Conservation (phyloP, 495 filamentous ascomycete species). For the Lasiosphaeria hispida region DNA sequence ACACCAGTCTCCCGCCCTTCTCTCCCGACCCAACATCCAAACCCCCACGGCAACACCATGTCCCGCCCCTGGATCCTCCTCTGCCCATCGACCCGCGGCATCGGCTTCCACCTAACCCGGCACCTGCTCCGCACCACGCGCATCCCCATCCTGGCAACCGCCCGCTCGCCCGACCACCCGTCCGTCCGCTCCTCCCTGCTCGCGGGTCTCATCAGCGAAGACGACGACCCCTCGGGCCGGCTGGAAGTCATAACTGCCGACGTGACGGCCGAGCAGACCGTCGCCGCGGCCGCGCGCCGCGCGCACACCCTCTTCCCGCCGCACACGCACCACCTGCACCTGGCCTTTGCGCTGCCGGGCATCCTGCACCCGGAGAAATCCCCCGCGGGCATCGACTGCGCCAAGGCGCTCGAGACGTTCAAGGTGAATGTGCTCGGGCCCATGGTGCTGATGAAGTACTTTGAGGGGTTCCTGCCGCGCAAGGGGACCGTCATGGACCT, state of each 20-base stretch:
- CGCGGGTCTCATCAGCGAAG: background rate
- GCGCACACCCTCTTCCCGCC: slow-evolving; percentile 49
- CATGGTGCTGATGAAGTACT: slow-evolving; percentile 71
- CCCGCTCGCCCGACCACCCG: slow-evolving; percentile 48
- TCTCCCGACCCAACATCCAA: too few relatives aligned
- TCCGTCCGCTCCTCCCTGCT: slow-evolving; percentile 1
- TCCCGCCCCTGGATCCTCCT: slow-evolving; percentile 44
- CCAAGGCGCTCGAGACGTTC: slow-evolving; percentile 58
- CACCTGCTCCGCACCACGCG: slow-evolving; percentile 61
- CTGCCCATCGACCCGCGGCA: slow-evolving; percentile 69
- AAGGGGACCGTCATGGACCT: slow-evolving; percentile 32
- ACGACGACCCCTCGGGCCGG: slow-evolving; percentile 14
- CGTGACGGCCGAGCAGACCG: slow-evolving; percentile 48
- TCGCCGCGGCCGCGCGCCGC: slow-evolving; percentile 41
- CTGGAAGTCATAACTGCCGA: slow-evolving; percentile 31
- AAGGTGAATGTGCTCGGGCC: slow-evolving; percentile 71
- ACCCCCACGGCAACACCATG: slow-evolving; percentile 25
- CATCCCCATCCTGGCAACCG: slow-evolving; percentile 69
- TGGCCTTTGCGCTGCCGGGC: slow-evolving; percentile 69
- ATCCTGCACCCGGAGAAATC: slow-evolving; percentile 74
- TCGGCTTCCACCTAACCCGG: slow-evolving; percentile 69
- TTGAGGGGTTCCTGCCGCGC: slow-evolving; percentile 62
- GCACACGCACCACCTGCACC: slow-evolving; percentile 55
- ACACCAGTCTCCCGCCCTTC: too few relatives aligned
- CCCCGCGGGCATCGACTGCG: slow-evolving; percentile 58